Base-by-base conservation (phyloP, 2,329 filamentous ascomycete species). In the Setomelanomma holmii region DNA sequence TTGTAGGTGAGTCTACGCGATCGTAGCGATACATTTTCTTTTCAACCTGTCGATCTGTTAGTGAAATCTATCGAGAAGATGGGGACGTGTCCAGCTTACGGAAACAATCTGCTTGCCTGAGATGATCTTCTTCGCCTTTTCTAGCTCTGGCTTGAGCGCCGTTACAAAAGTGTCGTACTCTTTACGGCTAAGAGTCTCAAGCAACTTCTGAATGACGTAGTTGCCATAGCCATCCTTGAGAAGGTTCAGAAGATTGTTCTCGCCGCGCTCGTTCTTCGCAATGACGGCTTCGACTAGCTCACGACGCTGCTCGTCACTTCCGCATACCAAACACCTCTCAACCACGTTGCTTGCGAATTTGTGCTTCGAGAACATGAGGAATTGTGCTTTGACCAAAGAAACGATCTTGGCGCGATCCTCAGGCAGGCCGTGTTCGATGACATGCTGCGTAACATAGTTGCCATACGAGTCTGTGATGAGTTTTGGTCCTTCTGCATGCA, bases 321-420 rank as follows among this genome's bases (percentile, higher is more conserved):
- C 91, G 61, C 82, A 84, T 49, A 89, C 81, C 54, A 98, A 88
- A 70, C 92, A 96, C 75, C 91, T 93, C 76, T 99, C 95, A 0
- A 99, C 93, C 2, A 99, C 93, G 65, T 99, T 98, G 68, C 93
- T 97, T 0, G 95, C 93, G 68, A 91, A 96, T 73, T 99, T 99
- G 79, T 98, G 91, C 79, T 92, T 96, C 21, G 92, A 96, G 64
- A 91, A 87, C 1, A 79, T 78, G 34, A 96, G 76, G 2, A 96
- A 79, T 51, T 91, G 85, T 11, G 81, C 80, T 59, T 88, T 87
- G 58, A 98, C 88, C 40, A 91, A 79, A 21, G 82, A 77, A 49
- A 96, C 89, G 66, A 97, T 88, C 63, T 82, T 85, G 12, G 82
- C 81, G 17, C 87, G 85, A 66, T 97, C 91, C 49, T 88, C 85